Evolutionary conservation across 106 monocot species (phyloP).

Genomic region (Dendrobium officinale): DNA sequence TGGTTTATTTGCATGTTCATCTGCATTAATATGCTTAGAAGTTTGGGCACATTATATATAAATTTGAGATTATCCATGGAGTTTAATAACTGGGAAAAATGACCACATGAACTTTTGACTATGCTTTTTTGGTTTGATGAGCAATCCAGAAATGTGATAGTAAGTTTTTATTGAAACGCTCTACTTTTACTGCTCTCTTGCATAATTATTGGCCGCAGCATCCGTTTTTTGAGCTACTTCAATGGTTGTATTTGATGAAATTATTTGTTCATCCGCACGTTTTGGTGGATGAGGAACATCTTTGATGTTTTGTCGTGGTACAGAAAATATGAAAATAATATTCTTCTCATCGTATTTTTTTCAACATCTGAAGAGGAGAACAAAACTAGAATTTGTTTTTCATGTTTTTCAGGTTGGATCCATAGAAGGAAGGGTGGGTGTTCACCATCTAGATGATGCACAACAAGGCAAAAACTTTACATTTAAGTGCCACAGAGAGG

Average conservation of each 20-base stretch:
- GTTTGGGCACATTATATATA: too few relatives aligned
- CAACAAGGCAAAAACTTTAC: conserved; percentile 98
- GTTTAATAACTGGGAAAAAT: background rate
- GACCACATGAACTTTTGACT: background rate
- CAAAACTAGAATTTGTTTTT: conserved; percentile 4
- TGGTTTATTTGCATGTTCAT: background rate
- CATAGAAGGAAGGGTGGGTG: conserved; percentile 95
- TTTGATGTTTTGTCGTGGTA: background rate
- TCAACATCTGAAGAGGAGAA: conserved; percentile 2
- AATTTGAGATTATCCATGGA: background rate
- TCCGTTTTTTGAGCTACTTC: background rate
- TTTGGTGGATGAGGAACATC: background rate
- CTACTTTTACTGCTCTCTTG: background rate
- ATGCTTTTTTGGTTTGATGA: background rate
- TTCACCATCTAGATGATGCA: conserved; percentile 87
- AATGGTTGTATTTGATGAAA: background rate
- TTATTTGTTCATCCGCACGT: background rate
- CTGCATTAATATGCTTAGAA: background rate
- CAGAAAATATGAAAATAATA: background rate
- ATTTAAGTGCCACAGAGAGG: conserved; percentile 96
- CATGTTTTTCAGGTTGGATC: conserved; percentile 67
- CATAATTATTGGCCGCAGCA: background rate
- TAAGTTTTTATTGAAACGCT: background rate
- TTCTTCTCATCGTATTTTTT: background rate
- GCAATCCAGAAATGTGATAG: background rate